Percentiles rank a stretch among this genome's conserved stretches.
phyloP scores from a whole-genome alignment of 148 eudicot species.

The Hydrangea macrophylla region DNA sequence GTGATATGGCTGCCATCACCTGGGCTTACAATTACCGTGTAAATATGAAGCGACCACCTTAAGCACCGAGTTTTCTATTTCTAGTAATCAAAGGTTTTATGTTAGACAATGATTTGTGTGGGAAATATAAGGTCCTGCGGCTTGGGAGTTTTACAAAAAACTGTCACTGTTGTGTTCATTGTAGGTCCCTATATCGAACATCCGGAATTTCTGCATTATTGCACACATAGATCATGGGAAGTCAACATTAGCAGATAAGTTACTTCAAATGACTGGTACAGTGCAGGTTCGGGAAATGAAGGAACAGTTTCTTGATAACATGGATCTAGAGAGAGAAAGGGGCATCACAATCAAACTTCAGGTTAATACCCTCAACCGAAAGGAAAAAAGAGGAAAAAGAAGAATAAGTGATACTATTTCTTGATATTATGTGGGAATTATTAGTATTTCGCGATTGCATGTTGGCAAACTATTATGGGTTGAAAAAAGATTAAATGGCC shows the following conservation, averaged over 20 bases:
- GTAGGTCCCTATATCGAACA: slow-evolving; percentile 83
- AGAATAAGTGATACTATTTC: too few species aligned
- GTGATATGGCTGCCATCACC: too few species aligned
- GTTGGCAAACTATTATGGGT: not conserved
- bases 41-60: too few species aligned
- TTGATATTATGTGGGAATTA: not conserved
- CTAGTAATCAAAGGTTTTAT: not conserved
- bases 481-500: not conserved
- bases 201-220: slow-evolving; percentile 87
- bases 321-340: slow-evolving; percentile 99
- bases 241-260: slow-evolving; percentile 95
- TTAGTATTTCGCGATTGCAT: not conserved
- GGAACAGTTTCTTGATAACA: slow-evolving; percentile 97
- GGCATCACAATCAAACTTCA: slow-evolving; percentile 96
- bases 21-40: not conserved
- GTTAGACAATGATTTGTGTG: not conserved
- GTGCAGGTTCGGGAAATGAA: slow-evolving; percentile 96
- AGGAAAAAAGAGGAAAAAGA: too few species aligned
- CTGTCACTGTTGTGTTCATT: slow-evolving; percentile 19
- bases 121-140: not conserved
- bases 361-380: slow-evolving; percentile 36
- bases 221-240: slow-evolving; percentile 99
- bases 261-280: slow-evolving; percentile 91
- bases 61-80: not conserved
- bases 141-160: not conserved